Base-by-base conservation (phyloP, 805 yeast genomes). In the Naumovozyma baii region DNA sequence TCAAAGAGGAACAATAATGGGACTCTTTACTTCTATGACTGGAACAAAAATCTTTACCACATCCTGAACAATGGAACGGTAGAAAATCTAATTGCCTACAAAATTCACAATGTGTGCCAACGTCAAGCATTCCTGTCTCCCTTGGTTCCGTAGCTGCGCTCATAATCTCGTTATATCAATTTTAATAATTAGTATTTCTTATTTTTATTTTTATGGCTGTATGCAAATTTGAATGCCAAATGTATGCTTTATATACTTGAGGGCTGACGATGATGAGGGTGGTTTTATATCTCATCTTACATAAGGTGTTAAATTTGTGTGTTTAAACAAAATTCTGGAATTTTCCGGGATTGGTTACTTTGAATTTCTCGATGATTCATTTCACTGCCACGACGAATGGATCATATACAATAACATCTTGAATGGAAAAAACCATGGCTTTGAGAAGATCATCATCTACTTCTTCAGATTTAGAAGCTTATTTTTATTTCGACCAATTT, bases 71-170 rank as follows among this genome's bases (percentile, higher is more conserved):
- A 39, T 56, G 59, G 44, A 59, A 59, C 5, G 64, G 64, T 22
- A 59, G 40, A 37, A 59, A 59, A 39, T 59, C 64, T 7, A 57
- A 19, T 39, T 59, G 56, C 32, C 56, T 41, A 37, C 64, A 59
- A 38, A 45, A 57, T 15, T 42, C 39, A 41, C 64, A 59, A 37
- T 59, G 64, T 20, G 55, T 55, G 2, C 64, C 64, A n/a, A 57
- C 64, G 44, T 59, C 64, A 13, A 59, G 43, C 62, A 59, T 59
- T 5, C 62, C 62, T 3, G 50, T 51, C 39, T 57, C 62, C 38
- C 34, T 36, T 22, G 4, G 32, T 31, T 5, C 3, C 9, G 36
- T 31, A 28, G 16, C 16, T 30, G 15, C 12, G 31, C 15, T 26
- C 17, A 15, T 20, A 26, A 7, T 22, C n/a, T n/a, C n/a, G n/a